Base-by-base conservation (phyloP, 495 filamentous ascomycete species). In the Penicillium tannophilum region DNA sequence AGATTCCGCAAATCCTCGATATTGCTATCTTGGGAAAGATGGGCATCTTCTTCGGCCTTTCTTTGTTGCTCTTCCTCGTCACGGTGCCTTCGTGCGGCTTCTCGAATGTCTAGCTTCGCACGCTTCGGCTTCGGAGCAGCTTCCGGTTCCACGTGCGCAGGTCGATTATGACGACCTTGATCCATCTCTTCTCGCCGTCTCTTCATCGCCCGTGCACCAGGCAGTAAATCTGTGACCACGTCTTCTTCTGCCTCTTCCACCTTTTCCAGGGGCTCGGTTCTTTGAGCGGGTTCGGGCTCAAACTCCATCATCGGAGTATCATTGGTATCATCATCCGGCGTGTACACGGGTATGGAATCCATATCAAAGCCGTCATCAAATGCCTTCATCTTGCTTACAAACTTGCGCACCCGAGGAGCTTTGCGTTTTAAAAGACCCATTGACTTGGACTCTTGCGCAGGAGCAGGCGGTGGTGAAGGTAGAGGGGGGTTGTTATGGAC, bases 161-260 rank as follows among this genome's bases (percentile, higher is more conserved):
- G 36, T 16, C 55, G 24, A 10, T 61, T 51, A 20, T 56, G 14
- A 23, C 42, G 54, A 14, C 50, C 54, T 12, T 61, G 63, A 4
- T 59, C 58, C 47, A 70, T 74, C 33, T 78, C 71, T 2, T 62
- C 71, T 20, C 73, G 72, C 17, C 86, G 85, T 14, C 85, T 84
- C 71, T 95, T 95, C 66, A 90, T 80, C 16, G 86, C 86, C 17
- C 84, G 81, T 26, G 90, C 85, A 6, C 85, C 86, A 1, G 90
- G 90, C 1, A 92, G 82, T 20, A 95, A 78, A 16, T 74, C 72
- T 10, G 90, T 82, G 58, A 92, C 77, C 10, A 86, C 55, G 19
- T 88, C 82, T 43, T 84, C 77, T 26, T 79, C 76, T 5, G 79
- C 68, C 7, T 76, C 63, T 17, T 76, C 75, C 9, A 77, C 63